Evolutionary conservation across 768 basidiomycete species (phyloP), one percentile per base, ranked within the genome.

Genomic region (Glaciozyma antarctica): DNA sequence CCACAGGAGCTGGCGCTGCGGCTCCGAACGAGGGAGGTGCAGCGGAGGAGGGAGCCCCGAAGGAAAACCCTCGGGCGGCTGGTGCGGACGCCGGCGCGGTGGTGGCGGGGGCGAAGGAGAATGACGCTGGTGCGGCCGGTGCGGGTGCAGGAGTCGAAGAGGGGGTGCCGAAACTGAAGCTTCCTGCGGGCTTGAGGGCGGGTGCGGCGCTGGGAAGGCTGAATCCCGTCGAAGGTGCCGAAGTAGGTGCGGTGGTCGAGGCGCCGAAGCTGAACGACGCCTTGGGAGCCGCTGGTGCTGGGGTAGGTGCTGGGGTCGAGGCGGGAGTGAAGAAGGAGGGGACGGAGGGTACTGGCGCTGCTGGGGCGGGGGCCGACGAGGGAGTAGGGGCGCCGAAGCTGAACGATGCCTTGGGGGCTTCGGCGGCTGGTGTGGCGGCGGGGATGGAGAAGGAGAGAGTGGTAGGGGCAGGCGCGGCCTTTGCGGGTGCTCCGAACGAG

Each of bases 41-140:
- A 15, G 57, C 5, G 24, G 54, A 5, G 12, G 63, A 5, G 2
- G 58, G 12, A 17, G 64, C 22, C 12, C 53, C 64, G 45, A 65
- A 65, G n/a, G 52, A 64, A 53, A 60, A 56, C 8, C 59, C 34
- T 34, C 34, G 21, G 2, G 59, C 24, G 3, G 60, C 22, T 12
- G 58, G 16, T 22, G 51, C n/a, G 17, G 22, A 7, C 5, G 22
- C 51, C 10, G 51, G 5, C 3, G 22, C 7, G 16, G n/a, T 7
- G 22, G 21, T 9, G 3, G 60, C 30, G 52, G 49, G 13, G 58
- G 58, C 4, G 41, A 43, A 30, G 7, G n/a, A 24, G 22, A 21
- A 45, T 19, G 5, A 6, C n/a, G 58, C 43, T 28, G 38, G 38
- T 16, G 26, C 47, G 10, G n/a, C n/a, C n/a, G n/a, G n/a, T n/a